Evolutionary conservation across 306 rosid genomes (phyloP).

Genomic region (Corylus heterophylla): DNA sequence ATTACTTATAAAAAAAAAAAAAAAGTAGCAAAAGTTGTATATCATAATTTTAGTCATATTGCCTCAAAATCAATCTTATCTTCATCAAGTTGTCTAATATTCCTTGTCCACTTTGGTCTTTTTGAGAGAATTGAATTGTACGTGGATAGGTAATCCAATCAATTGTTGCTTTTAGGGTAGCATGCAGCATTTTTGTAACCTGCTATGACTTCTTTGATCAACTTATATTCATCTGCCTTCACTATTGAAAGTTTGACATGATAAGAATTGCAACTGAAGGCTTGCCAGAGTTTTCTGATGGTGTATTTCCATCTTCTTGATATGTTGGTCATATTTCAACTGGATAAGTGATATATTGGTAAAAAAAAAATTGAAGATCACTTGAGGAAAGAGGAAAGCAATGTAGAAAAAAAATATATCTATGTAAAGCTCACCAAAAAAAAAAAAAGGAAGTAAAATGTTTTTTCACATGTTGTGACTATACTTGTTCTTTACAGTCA

Average conservation of each 20-base stretch:
- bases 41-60: background rate
- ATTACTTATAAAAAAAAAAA: no score
- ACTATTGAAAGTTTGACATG: background rate
- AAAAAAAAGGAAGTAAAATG: background rate
- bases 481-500: constrained; percentile 60
- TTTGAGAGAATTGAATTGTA: background rate
- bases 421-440: background rate
- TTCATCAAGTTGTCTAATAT: background rate
- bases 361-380: background rate
- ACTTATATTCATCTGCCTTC: background rate
- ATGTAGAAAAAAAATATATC: background rate
- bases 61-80: background rate
- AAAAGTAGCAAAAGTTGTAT: background rate
- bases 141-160: background rate
- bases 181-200: background rate
- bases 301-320: background rate
- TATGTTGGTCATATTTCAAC: background rate
- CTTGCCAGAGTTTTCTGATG: background rate
- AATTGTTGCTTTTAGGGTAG: background rate
- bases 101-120: background rate
- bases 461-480: constrained; percentile 14
- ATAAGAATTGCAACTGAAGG: background rate
- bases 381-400: background rate
- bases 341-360: background rate
- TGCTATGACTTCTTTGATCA: background rate